Conservation (phyloP, 2,329 filamentous ascomycete species). For the Cercospora sp. region DNA sequence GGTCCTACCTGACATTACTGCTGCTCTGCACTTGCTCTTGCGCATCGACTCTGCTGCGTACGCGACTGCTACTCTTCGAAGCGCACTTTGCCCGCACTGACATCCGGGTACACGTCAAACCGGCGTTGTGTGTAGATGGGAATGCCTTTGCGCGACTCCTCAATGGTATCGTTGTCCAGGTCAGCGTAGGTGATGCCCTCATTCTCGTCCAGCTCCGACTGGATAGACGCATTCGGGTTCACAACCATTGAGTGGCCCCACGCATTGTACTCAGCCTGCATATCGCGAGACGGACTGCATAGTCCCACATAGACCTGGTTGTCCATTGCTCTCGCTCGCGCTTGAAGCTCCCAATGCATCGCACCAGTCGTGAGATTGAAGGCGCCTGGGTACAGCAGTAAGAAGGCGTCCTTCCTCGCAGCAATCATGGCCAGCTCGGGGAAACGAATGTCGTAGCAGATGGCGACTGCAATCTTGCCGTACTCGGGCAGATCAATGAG, state of each 20-base stretch:
- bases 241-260: conserved; percentile 89
- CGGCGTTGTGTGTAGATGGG: conserved; percentile 80
- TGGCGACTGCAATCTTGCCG: conserved; percentile 81
- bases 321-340: conserved; percentile 80
- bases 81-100: conserved; percentile 60
- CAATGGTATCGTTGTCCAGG: conserved; percentile 66
- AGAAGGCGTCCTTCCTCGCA: conserved; percentile 80
- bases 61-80: conserved; percentile 34
- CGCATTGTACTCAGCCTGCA: conserved; percentile 75
- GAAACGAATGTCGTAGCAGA: conserved; percentile 98
- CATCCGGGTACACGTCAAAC: conserved; percentile 94
- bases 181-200: conserved; percentile 76
- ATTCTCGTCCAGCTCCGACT: conserved; percentile 73
- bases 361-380: conserved; percentile 94
- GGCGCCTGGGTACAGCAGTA: conserved; percentile 89
- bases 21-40: neutral
- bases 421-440: conserved; percentile 90
- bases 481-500: conserved; percentile 85
- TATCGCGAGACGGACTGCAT: conserved; percentile 85
- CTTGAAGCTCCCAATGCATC: conserved; percentile 85
- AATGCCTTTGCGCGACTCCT: conserved; percentile 76
- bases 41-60: neutral
- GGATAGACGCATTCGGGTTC: conserved; percentile 81
- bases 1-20: conserved; percentile 5
- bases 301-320: conserved; percentile 93